phyloP scores from a whole-genome alignment of 257 asterid species.

The Leptodermis oblonga region DNA sequence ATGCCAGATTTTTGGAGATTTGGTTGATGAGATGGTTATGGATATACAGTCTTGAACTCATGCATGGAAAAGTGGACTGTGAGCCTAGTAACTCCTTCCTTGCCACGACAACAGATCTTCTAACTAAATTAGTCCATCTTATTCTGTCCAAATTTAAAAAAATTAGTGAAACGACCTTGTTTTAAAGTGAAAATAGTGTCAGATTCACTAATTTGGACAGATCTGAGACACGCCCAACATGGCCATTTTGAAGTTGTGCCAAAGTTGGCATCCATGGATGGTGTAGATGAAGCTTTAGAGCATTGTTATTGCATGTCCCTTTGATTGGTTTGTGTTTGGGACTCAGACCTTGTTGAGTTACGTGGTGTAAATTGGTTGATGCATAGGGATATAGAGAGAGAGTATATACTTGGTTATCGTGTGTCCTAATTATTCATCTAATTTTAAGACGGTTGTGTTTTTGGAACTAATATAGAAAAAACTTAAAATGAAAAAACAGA shows the following conservation, averaged over 20 bases:
- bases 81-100: neutral
- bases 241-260: constrained; percentile 10
- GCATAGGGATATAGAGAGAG: constrained; percentile 8
- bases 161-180: too few relatives aligned
- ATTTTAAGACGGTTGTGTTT: neutral
- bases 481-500: too few relatives aligned
- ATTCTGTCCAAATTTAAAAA: too few relatives aligned
- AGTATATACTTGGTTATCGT: neutral
- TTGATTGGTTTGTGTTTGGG: constrained; percentile 16
- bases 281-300: constrained; percentile 2
- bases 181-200: too few relatives aligned
- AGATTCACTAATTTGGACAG: too few relatives aligned
- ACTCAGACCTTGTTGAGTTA: neutral
- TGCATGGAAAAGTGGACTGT: neutral
- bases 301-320: neutral
- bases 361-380: constrained; percentile 11
- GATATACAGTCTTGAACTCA: constrained; percentile 25
- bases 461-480: neutral
- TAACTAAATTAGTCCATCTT: too few relatives aligned
- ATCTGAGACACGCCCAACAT: neutral
- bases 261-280: neutral
- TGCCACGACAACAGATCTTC: neutral
- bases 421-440: neutral
- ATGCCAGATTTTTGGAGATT: constrained; percentile 47
- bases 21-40: constrained; percentile 60